phyloP scores from a whole-genome alignment of 2,329 filamentous ascomycete species.

The Pseudopithomyces maydicus region DNA sequence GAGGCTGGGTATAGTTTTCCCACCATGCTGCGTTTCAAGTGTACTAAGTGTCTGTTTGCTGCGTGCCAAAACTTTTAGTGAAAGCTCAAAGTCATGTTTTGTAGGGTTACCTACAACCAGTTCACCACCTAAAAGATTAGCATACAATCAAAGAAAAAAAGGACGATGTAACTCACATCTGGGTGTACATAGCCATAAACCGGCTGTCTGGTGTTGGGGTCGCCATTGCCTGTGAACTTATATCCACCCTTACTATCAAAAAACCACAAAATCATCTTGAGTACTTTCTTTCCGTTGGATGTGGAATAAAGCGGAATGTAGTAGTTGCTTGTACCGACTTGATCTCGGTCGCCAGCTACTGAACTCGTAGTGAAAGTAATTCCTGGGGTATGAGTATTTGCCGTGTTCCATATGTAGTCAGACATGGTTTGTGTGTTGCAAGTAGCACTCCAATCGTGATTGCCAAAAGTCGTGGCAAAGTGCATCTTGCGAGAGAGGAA shows the following conservation, averaged over 20 bases:
- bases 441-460: slow-evolving; percentile 61
- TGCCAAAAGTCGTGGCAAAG: slow-evolving; percentile 74
- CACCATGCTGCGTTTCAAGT: slow-evolving; percentile 32
- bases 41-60: slow-evolving; percentile 17
- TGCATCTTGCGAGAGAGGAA: slow-evolving; percentile 61
- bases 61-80: background rate
- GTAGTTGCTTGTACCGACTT: slow-evolving; percentile 55
- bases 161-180: slow-evolving; percentile 17
- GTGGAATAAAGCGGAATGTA: slow-evolving; percentile 56
- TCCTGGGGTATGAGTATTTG: slow-evolving; percentile 48
- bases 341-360: slow-evolving; percentile 45
- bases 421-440: slow-evolving; percentile 29
- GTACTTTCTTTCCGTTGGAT: slow-evolving; percentile 32
- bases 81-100: background rate
- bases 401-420: slow-evolving; percentile 34
- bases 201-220: slow-evolving; percentile 17
- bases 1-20: slow-evolving; percentile 52
- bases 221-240: slow-evolving; percentile 19
- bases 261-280: slow-evolving; percentile 69
- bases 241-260: slow-evolving; percentile 61
- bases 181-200: slow-evolving; percentile 26
- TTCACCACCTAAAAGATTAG: background rate
- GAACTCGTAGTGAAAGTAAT: slow-evolving; percentile 46
- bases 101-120: background rate
- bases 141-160: background rate